Conservation (phyloP, 345 rosid genomes). For the Aquilaria yunnanensis region DNA sequence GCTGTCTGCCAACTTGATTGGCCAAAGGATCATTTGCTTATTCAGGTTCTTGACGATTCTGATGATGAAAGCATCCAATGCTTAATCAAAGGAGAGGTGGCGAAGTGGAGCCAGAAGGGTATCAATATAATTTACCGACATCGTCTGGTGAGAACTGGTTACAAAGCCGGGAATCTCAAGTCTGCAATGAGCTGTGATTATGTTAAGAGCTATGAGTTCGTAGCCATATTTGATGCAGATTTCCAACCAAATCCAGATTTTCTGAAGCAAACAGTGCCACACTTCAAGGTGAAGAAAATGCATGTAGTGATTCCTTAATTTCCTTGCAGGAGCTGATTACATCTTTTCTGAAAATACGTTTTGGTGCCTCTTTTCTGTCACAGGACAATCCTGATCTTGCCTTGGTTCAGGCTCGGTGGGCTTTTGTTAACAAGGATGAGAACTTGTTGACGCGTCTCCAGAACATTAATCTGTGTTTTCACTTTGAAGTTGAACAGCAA, state of each 20-base stretch:
- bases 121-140: slow-evolving; percentile 65
- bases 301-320: neutral
- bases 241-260: slow-evolving; percentile 73
- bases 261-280: slow-evolving; percentile 68
- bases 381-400: slow-evolving; percentile 68
- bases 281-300: slow-evolving; percentile 53
- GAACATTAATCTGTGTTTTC: slow-evolving; percentile 74
- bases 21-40: slow-evolving; percentile 62
- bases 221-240: slow-evolving; percentile 85
- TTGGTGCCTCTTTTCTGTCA: slow-evolving; percentile 9
- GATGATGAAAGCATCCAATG: slow-evolving; percentile 61
- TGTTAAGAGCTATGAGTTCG: slow-evolving; percentile 66
- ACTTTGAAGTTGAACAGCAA: slow-evolving; percentile 86
- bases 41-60: slow-evolving; percentile 85
- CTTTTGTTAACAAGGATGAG: slow-evolving; percentile 81
- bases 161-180: slow-evolving; percentile 90
- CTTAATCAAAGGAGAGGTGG: slow-evolving; percentile 57
- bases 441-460: slow-evolving; percentile 84
- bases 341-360: neutral
- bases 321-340: neutral
- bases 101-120: slow-evolving; percentile 65
- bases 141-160: slow-evolving; percentile 71
- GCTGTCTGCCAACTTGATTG: slow-evolving; percentile 86
- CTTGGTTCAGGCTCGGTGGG: slow-evolving; percentile 80
- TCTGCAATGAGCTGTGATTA: slow-evolving; percentile 84